Evolutionary conservation across 2,329 filamentous ascomycete species (phyloP), one percentile per base, ranked within the genome.

Genomic region (Stachybotrys echinatus): DNA sequence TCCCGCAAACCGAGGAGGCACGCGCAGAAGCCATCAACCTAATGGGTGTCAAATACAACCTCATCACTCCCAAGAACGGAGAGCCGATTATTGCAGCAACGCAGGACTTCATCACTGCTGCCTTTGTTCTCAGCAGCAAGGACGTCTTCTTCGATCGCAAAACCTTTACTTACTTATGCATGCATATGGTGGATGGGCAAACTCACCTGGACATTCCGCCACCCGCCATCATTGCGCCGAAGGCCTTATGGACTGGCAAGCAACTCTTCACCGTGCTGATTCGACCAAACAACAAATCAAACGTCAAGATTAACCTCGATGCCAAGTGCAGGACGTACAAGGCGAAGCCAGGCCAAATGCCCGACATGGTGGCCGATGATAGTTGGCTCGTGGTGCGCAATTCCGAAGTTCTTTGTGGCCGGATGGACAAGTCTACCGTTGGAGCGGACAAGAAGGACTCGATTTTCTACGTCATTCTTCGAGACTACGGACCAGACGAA

Each of bases 21-120:
- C 83, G 94, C 50, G 89, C 92, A 3, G 94, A 99, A 69, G 94
- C 94, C 1, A 95, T 95, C 61, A 91, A 92, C 57, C 74, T 99
- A 44, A 99, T 99, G 94, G 94, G 94, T 42, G 92, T 99, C 50
- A 96, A 96, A 71, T 85, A 97, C 75, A 99, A 99, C 65, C 71
- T 99, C 51, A 88, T 88, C 4, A 99, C 94, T 0, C 94, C 94
- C 1, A 96, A 96, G 70, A 97, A 97, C 71, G 94, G 94, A 64
- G 92, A 96, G 59, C 94, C 94, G 2, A 95, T 99, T 60, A 97
- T 99, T 72, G 91, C 92, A 18, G 94, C 94, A n/a, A 99, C 95
- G 23, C 94, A 99, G 63, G 94, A 99, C 76, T 99, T 99, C 72
- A 97, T 99, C 60, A 97, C 92, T 22, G 92, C 92, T 4, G 89